phyloP scores from a whole-genome alignment of 75 land plant species.

The Isoetes taiwanensis region DNA sequence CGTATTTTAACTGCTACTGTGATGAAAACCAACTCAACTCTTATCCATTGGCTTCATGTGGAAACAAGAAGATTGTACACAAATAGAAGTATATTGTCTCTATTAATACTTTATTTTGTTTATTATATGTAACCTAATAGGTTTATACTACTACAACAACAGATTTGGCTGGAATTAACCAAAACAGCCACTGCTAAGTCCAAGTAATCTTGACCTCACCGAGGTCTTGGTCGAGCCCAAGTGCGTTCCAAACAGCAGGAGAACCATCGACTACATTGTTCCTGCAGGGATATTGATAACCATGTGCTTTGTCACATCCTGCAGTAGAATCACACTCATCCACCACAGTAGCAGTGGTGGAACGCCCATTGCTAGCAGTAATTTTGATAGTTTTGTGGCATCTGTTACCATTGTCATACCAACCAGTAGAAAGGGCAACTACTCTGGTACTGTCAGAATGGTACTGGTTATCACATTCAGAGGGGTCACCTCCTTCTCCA shows the following conservation, averaged over 20 bases:
- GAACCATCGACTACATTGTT: slow-evolving; percentile 45
- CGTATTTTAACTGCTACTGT: too few relatives aligned
- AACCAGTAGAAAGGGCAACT: slow-evolving; percentile 55
- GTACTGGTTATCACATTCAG: slow-evolving; percentile 26
- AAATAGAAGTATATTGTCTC: too few relatives aligned
- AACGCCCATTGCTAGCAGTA: slow-evolving; percentile 26
- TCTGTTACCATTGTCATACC: slow-evolving; percentile 22
- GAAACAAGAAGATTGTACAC: too few relatives aligned
- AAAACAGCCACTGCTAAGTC: too few relatives aligned
- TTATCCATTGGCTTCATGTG: too few relatives aligned
- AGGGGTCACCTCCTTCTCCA: slow-evolving; percentile 31
- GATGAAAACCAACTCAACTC: too few relatives aligned
- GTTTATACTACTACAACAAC: too few relatives aligned
- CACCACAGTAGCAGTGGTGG: slow-evolving; percentile 29
- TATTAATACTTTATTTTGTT: too few relatives aligned
- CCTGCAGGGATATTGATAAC: slow-evolving; percentile 37
- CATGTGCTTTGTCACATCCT: slow-evolving; percentile 44
- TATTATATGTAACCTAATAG: too few relatives aligned
- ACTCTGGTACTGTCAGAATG: slow-evolving; percentile 25
- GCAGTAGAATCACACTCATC: slow-evolving; percentile 46
- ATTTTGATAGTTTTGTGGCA: slow-evolving; percentile 30
- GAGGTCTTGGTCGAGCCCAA: slow-evolving; percentile 11
- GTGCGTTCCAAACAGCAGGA: slow-evolving; percentile 30
- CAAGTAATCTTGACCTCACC: neutral
- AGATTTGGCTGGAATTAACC: too few relatives aligned